Conservation (phyloP, 352 stramenopile species). For the Phytopythium litorale region DNA sequence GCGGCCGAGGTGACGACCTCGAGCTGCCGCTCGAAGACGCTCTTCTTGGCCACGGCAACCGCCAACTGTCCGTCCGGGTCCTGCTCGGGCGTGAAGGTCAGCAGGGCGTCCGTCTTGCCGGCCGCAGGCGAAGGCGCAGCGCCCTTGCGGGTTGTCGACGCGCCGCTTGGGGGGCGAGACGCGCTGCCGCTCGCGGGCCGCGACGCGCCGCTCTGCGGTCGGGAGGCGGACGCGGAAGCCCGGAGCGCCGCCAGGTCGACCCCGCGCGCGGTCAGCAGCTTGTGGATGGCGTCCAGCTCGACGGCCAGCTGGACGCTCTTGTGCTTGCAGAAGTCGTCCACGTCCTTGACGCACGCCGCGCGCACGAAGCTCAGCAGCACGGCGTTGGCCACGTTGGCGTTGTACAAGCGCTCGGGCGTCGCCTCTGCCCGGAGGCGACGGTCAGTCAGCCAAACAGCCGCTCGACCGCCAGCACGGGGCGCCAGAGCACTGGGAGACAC, state of each 20-base stretch:
- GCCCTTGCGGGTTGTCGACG: slow-evolving; percentile 7
- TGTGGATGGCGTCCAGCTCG: slow-evolving; percentile 56
- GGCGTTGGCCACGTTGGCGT: slow-evolving; percentile 64
- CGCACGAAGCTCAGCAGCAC: slow-evolving; percentile 71
- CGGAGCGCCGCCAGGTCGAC: slow-evolving; percentile 2
- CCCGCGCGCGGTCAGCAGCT: slow-evolving; percentile 13
- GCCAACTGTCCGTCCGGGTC: slow-evolving; percentile 22
- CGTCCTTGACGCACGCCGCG: slow-evolving; percentile 54
- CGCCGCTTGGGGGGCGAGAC: slow-evolving; percentile 19
- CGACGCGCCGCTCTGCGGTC: slow-evolving; percentile 5
- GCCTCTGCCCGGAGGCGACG: slow-evolving; percentile 25
- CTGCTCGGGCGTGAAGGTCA: slow-evolving; percentile 3
- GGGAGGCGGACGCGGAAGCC: neutral
- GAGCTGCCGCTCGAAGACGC: slow-evolving; percentile 40
- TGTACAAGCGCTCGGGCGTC: slow-evolving; percentile 71
- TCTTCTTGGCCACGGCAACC: slow-evolving; percentile 29
- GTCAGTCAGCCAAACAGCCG: neutral
- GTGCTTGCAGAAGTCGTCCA: slow-evolving; percentile 76
- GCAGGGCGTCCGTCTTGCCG: neutral
- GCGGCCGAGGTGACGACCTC: slow-evolving; percentile 42
- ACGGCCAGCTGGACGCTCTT: slow-evolving; percentile 71
- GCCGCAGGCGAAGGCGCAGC: slow-evolving; percentile 2
- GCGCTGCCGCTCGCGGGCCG: slow-evolving; percentile 15
- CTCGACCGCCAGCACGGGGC: neutral
- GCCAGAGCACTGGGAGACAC: neutral